Base-by-base conservation (phyloP, 345 rosid species). In the Psidium guajava region DNA sequence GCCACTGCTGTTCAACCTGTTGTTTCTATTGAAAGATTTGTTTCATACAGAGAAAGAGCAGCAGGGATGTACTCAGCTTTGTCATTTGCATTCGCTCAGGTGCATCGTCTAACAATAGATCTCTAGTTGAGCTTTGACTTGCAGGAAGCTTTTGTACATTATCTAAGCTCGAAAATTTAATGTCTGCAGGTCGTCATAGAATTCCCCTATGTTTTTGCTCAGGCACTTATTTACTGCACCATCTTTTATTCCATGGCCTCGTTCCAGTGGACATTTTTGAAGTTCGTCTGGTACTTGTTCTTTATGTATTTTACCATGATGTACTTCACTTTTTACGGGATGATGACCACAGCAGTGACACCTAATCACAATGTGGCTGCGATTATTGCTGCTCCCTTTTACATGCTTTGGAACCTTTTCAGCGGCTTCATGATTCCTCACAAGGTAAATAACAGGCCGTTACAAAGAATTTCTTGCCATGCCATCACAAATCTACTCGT, bases 371-470 rank as follows among this genome's bases (percentile, higher is more conserved):
- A 96, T 12, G 98, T 97, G 64, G 99, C 98, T 54, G 85, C 99
- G 18, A 95, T 97, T 69, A 89, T 97, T 27, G 93, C 99, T 69
- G 99, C 98, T 2, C 99, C 99, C 2, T 95, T 92, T 88, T 96
- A 97, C 86, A 97, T 96, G 99, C 95, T 96, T n/a, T 97, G 99
- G 99, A 96, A 97, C 92, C 97, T 97, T 90, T 97, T 97, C 91
- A 93, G 99, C 5, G 98, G 99, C 88, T 97, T 96, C 85, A 95
- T 95, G 99, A 97, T 97, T 89, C 93, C 98, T 50, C 92, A 91
- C 91, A 93, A 96, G 98, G 99, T 97, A 95, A 91, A 6, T 40
- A 25, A 40, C 13, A 82, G 57, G 25, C 75, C 81, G 53, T 54
- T 15, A 42, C 85, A 32, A 69, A 69, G 24, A 69, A 69, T 69